phyloP scores from a whole-genome alignment of 768 basidiomycete species.

The Mycena olivaceomarginata region DNA sequence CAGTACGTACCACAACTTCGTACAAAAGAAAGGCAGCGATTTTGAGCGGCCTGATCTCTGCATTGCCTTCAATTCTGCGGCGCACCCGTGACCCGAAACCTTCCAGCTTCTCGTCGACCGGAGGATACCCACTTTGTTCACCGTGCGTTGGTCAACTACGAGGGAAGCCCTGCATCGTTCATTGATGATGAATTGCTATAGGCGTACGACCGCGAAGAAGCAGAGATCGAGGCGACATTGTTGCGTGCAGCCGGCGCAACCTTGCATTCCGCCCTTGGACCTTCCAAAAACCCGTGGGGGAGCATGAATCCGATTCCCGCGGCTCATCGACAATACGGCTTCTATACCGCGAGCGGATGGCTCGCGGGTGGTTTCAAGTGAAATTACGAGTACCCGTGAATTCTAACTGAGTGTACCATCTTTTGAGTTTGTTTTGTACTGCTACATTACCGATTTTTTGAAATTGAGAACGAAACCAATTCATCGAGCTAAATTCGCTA shows the following conservation, averaged over 20 bases:
- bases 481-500: no score
- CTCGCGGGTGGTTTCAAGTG: conserved; percentile 56
- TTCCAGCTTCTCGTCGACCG: conserved; percentile 38
- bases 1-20: conserved; percentile 41
- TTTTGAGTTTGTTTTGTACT: no score
- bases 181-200: neutral
- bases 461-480: no score
- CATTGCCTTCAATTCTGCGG: conserved; percentile 41
- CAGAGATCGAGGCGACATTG: conserved; percentile 35
- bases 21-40: conserved; percentile 22
- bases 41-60: conserved; percentile 37
- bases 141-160: conserved; percentile 15
- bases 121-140: conserved; percentile 36
- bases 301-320: conserved; percentile 28
- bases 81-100: conserved; percentile 28
- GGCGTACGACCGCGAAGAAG: conserved; percentile 44
- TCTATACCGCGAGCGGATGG: conserved; percentile 60
- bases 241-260: conserved; percentile 40
- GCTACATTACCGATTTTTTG: no score
- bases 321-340: conserved; percentile 56
- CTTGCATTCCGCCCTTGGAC: conserved; percentile 36
- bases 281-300: conserved; percentile 46
- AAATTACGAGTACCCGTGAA: neutral
- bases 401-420: no score
- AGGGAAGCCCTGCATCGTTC: neutral